Conservation (phyloP, 2,329 filamentous ascomycete species). For the Xylariaceae sp. region DNA sequence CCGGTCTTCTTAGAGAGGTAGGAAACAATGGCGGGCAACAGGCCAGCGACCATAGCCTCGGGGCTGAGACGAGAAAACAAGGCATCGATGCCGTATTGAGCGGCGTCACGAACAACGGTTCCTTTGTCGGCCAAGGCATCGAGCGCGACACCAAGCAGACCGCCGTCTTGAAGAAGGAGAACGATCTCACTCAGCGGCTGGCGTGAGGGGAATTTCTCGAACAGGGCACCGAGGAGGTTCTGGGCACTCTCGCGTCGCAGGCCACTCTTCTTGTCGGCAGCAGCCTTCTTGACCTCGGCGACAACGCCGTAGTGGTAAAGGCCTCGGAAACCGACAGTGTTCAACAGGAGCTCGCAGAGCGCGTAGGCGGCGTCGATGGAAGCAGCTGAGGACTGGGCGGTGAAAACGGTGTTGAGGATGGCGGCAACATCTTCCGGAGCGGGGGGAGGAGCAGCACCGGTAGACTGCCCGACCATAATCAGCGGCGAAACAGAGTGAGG, state of each 20-base stretch:
- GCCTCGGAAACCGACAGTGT: slow-evolving; percentile 49
- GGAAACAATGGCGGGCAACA: slow-evolving; percentile 67
- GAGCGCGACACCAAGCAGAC: slow-evolving; percentile 65
- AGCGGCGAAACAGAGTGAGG: slow-evolving; percentile 47
- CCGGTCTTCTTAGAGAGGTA: slow-evolving; percentile 81
- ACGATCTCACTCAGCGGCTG: slow-evolving; percentile 75
- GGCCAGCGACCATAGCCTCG: slow-evolving; percentile 76
- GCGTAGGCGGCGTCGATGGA: slow-evolving; percentile 61
- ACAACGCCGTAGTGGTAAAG: slow-evolving; percentile 51
- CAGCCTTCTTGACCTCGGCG: slow-evolving; percentile 62
- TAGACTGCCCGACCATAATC: slow-evolving; percentile 41
- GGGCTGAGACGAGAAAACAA: slow-evolving; percentile 73
- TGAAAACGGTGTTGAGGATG: slow-evolving; percentile 63
- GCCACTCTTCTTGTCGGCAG: slow-evolving; percentile 88
- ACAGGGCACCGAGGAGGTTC: slow-evolving; percentile 88
- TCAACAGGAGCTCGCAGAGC: slow-evolving; percentile 55
- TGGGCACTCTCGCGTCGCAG: slow-evolving; percentile 83
- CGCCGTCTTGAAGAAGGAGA: slow-evolving; percentile 75
- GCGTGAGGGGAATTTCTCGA: slow-evolving; percentile 78
- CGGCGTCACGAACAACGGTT: slow-evolving; percentile 79
- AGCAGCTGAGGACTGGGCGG: slow-evolving; percentile 60
- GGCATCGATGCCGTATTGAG: slow-evolving; percentile 89
- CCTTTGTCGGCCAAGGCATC: slow-evolving; percentile 90
- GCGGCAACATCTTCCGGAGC: slow-evolving; percentile 60
- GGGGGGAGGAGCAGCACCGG: slow-evolving; percentile 50